Percentiles rank a stretch among this genome's conserved stretches.
phyloP scores from a whole-genome alignment of 2,329 filamentous ascomycete species.

The Clonostachys byssicola region DNA sequence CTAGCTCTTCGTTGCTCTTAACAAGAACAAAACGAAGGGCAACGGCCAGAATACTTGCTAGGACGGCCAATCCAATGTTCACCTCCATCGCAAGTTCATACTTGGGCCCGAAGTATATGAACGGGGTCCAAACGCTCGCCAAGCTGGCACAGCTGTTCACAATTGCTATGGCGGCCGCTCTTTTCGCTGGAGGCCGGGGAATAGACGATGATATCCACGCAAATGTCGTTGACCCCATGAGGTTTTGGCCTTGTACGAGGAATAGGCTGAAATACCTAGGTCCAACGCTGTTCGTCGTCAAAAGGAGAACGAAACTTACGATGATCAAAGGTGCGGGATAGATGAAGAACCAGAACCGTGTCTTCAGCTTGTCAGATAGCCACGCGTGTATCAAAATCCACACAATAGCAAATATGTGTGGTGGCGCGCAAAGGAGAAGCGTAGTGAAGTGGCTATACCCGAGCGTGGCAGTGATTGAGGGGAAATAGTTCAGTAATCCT shows the following conservation, averaged over 20 bases:
- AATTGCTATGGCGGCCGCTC: constrained; percentile 47
- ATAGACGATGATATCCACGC: constrained; percentile 46
- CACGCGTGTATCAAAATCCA: constrained; percentile 50
- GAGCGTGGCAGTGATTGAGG: constrained; percentile 44
- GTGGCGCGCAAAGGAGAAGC: constrained; percentile 50
- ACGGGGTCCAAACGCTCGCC: constrained; percentile 46
- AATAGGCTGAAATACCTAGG: constrained; percentile 52
- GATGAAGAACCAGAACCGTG: constrained; percentile 7
- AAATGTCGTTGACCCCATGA: constrained; percentile 40
- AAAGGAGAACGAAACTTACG: constrained; percentile 54
- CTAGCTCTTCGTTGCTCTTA: constrained; percentile 39
- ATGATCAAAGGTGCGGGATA: constrained; percentile 47
- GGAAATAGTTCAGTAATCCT: constrained; percentile 7
- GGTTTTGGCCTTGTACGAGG: constrained; percentile 36
- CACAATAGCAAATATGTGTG: constrained; percentile 56
- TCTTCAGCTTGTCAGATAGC: constrained; percentile 38
- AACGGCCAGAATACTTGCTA: constrained; percentile 15
- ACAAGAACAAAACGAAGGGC: constrained; percentile 27
- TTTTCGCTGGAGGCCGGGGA: constrained; percentile 47
- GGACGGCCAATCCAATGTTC: constrained; percentile 18
- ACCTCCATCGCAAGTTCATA: constrained; percentile 34
- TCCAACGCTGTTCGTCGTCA: constrained; percentile 47
- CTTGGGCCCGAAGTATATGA: constrained; percentile 36
- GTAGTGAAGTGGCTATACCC: constrained; percentile 48
- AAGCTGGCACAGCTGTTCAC: constrained; percentile 52